Percentiles rank a stretch among this genome's conserved stretches.
phyloP scores from a whole-genome alignment of 2,329 filamentous ascomycete genomes.

The Lachnellula hyalina region DNA sequence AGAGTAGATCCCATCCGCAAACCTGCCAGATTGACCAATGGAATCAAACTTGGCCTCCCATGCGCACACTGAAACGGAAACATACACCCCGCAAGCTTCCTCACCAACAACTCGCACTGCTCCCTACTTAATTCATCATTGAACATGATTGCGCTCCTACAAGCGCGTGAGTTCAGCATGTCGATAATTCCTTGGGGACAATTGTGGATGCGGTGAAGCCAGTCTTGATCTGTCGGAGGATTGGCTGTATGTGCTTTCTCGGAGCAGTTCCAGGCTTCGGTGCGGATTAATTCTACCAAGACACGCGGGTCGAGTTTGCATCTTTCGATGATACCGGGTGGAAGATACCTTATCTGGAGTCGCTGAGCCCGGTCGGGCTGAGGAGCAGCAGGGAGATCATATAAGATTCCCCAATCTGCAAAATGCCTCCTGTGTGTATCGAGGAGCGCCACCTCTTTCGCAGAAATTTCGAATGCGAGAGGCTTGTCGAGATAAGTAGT shows the following conservation, averaged over 20 bases:
- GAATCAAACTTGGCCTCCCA: conserved; percentile 63
- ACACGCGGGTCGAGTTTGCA: conserved; percentile 68
- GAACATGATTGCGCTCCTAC: conserved; percentile 80
- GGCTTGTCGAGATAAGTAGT: conserved; percentile 44
- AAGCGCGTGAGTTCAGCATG: conserved; percentile 69
- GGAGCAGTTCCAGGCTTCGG: conserved; percentile 62
- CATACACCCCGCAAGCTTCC: conserved; percentile 52
- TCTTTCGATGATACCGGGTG: conserved; percentile 67
- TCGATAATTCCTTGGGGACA: conserved; percentile 75
- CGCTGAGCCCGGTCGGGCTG: not conserved
- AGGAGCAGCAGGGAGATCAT: conserved; percentile 23
- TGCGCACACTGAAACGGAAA: conserved; percentile 85
- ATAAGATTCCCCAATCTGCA: conserved; percentile 65
- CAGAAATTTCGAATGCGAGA: conserved; percentile 60
- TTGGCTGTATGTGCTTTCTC: conserved; percentile 4
- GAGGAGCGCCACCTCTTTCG: conserved; percentile 57
- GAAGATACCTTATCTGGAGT: conserved; percentile 55
- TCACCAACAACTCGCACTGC: conserved; percentile 56
- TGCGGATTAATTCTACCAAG: conserved; percentile 67
- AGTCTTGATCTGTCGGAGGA: conserved; percentile 32
- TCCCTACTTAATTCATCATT: conserved; percentile 59
- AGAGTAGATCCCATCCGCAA: not conserved
- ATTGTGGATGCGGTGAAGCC: conserved; percentile 58
- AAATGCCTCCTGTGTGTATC: conserved; percentile 51
- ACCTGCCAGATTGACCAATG: conserved; percentile 48